Percentiles rank a stretch among this genome's conserved stretches.
phyloP scores from a whole-genome alignment of 352 stramenopile genomes.

The Phytopythium litorale region DNA sequence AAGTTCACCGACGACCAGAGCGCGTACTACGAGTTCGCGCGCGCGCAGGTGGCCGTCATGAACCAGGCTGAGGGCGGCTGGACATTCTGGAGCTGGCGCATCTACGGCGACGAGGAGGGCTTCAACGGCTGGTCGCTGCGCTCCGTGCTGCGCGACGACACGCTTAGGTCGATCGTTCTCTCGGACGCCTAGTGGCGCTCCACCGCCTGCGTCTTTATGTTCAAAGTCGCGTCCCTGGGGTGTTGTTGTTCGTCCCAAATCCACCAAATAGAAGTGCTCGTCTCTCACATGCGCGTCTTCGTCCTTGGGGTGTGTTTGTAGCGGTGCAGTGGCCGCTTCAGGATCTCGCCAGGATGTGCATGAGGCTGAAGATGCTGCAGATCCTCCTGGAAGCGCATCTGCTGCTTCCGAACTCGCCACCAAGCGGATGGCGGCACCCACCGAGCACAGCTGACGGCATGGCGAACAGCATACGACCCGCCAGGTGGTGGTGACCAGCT shows the following conservation, averaged over 20 bases:
- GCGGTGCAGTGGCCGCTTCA: background rate
- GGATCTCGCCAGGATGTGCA: no score
- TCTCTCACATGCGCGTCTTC: background rate
- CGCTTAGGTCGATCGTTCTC: slow-evolving; percentile 20
- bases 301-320: background rate
- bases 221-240: background rate
- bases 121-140: slow-evolving; percentile 65
- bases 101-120: slow-evolving; percentile 52
- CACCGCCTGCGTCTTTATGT: background rate
- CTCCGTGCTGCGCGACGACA: slow-evolving; percentile 46
- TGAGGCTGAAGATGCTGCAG: no score
- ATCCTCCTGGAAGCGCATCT: no score
- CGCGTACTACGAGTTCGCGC: slow-evolving; percentile 46
- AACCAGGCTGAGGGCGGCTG: slow-evolving; percentile 50
- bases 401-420: no score
- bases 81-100: slow-evolving; percentile 70
- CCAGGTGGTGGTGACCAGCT: no score
- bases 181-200: background rate
- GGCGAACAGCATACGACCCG: no score
- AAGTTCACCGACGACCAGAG: slow-evolving; percentile 46
- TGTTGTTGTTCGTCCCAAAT: no score
- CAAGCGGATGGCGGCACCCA: no score
- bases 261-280: background rate
- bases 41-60: slow-evolving; percentile 49
- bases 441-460: no score